Evolutionary conservation across 2,329 filamentous ascomycete genomes (phyloP).

Genomic region (Xylariales sp.): DNA sequence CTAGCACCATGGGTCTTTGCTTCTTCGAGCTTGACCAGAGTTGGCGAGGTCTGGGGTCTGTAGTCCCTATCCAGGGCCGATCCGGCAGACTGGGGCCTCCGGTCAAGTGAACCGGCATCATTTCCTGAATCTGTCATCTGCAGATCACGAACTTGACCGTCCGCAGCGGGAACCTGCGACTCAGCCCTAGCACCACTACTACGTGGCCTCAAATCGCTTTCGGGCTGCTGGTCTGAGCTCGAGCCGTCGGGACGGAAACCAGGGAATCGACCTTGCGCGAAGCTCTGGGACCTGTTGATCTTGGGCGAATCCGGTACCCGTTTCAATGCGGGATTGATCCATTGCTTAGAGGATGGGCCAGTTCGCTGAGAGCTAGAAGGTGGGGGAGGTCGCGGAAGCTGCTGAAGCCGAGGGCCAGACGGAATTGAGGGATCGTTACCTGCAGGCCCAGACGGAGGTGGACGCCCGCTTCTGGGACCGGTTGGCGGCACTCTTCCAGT

Average conservation of each 20-base stretch:
- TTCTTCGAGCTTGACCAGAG: slow-evolving; percentile 11
- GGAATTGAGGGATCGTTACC: slow-evolving; percentile 33
- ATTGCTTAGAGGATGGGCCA: slow-evolving; percentile 54
- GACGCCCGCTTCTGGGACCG: slow-evolving; percentile 47
- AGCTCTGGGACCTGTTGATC: slow-evolving; percentile 44
- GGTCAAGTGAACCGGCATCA: too few relatives aligned
- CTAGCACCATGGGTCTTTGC: slow-evolving; percentile 9
- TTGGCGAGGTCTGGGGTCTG: slow-evolving; percentile 16
- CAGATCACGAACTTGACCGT: slow-evolving; percentile 16
- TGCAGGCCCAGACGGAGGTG: slow-evolving; percentile 37
- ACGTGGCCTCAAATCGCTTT: slow-evolving; percentile 42
- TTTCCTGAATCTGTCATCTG: slow-evolving; percentile 13
- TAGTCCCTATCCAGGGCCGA: slow-evolving; percentile 18
- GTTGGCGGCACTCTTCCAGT: slow-evolving; percentile 49
- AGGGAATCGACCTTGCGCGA: slow-evolving; percentile 34
- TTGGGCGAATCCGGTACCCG: slow-evolving; percentile 47
- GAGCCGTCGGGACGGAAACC: slow-evolving; percentile 30
- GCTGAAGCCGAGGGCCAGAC: slow-evolving; percentile 37
- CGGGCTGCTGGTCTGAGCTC: slow-evolving; percentile 34
- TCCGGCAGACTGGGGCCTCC: slow-evolving; percentile 20
- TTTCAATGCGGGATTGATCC: slow-evolving; percentile 52
- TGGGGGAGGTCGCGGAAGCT: slow-evolving; percentile 39
- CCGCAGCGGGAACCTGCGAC: slow-evolving; percentile 18
- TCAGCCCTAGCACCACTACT: slow-evolving; percentile 51
- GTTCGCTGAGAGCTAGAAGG: slow-evolving; percentile 46